Base-by-base conservation (phyloP, 169 alveolate species). In the Plasmodium sp. region DNA sequence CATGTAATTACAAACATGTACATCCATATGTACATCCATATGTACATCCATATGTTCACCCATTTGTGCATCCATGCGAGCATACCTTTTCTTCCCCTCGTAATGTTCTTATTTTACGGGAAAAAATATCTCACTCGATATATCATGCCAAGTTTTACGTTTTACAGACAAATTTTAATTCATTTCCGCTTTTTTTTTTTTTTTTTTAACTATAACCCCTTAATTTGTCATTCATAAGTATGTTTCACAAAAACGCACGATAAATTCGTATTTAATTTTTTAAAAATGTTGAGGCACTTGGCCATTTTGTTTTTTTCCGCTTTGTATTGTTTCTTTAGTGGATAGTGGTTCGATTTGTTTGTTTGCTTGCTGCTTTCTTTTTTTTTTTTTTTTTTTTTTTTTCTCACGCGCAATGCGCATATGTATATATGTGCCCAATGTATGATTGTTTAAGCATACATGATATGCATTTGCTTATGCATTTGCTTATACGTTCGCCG, bases 81-180 rank as follows among this genome's bases (percentile, higher is more conserved):
- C 75, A 27, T 31, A 67, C 77, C 33, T 67, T 14, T 16, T 67
- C 77, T 5, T 67, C n/a, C 5, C 77, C 39, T 67, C 41, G 39
- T 31, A 67, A 67, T 67, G 77, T 67, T 67, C 77, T 67, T 67
- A 3, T 51, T 18, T 67, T 31, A 67, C 16, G 39, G 33, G 77
- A 22, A 67, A 5, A 67, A 22, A 67, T 67, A 67, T 27, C 77
- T 67, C 39, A 62, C 14, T 27, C 5, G 43, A 51, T 14, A 67
- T 27, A 67, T 67, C 77, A 18, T 16, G 39, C 14, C 41, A 18
- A 67, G 27, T 27, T 27, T 31, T 67, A 22, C 77, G 43, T 18
- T 67, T 67, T 31, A 67, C 39, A 67, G 56, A 75, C 83, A 75
- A 36, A 36, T 75, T 36, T 75, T 75, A 75, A 75, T 75, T 75